Evolutionary conservation across 306 rosid species (phyloP), one percentile per base, ranked within the genome.

Genomic region (Prunus salicina): DNA sequence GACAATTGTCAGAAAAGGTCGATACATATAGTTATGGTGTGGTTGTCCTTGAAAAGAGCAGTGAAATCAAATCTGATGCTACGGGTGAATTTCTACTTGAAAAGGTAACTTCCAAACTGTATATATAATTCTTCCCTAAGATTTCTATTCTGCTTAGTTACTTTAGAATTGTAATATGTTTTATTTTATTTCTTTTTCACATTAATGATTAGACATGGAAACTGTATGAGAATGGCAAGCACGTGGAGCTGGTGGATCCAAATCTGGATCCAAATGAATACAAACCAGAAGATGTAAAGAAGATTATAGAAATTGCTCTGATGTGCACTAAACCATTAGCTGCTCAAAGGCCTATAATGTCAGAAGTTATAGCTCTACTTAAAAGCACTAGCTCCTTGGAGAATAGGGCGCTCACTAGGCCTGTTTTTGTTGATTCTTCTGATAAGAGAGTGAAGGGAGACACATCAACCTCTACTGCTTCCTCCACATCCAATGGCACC

Each of bases 11-110:
- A 15, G 97, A 79, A 64, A 91, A 91, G 82, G 97, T 76, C 1
- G 97, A 91, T 50, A 69, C 86, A n/a, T 91, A 87, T 60, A 91
- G 96, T 56, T 89, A 82, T 80, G 96, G 96, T 43, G 87, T 89
- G 24, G 89, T 91, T 13, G 83, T 89, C 65, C 86, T 89, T 67
- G 93, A 91, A 25, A 87, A 77, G 85, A 84, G 87, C 18, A 84
- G 69, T 38, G 89, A 87, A 69, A 18, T 88, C n/a, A 87, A 50
- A 52, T 72, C 13, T 55, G 89, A 81, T 61, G 47, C 16, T 56
- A 78, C 61, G 34, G 90, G 91, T 9, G 93, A 84, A 34, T 88
- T 74, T 76, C 96, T 91, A 24, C 91, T 91, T 50, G 80, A 82
- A 85, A 83, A 83, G 81, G 96, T 88, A 87, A 75, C 78, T 45